Evolutionary conservation across 805 yeast genomes (phyloP).

Genomic region (Kuraishia ogatae): DNA sequence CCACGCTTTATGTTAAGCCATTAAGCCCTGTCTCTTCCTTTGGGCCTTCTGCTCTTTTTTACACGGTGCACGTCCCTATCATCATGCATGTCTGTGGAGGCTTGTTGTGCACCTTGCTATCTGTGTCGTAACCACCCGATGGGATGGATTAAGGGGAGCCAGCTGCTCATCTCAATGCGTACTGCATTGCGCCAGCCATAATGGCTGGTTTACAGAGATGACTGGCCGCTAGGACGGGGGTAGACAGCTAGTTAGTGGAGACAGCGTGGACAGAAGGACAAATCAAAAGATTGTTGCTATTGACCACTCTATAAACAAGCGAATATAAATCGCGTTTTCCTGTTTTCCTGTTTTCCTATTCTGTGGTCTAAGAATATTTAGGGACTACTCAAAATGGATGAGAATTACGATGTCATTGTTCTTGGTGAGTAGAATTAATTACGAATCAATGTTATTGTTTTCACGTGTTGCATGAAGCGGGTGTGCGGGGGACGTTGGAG

Average conservation of each 20-base stretch:
- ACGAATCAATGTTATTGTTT: background rate
- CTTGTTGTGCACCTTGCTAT: background rate
- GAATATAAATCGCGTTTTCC: background rate
- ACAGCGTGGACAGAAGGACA: too few relatives aligned
- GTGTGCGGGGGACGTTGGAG: too few relatives aligned
- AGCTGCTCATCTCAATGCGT: background rate
- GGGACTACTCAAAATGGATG: conserved; percentile 57
- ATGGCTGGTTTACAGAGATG: background rate
- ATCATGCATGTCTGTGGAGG: background rate
- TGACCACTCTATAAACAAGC: background rate
- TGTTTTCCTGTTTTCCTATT: too few relatives aligned
- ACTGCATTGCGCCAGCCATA: background rate
- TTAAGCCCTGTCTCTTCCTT: too few relatives aligned
- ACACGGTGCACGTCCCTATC: background rate
- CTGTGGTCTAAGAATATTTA: background rate
- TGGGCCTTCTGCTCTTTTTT: too few relatives aligned
- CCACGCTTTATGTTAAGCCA: too few relatives aligned
- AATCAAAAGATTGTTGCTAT: too few relatives aligned
- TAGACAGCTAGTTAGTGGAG: too few relatives aligned
- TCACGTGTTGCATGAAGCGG: too few relatives aligned
- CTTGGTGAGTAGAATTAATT: conserved; percentile 45
- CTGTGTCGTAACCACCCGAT: background rate
- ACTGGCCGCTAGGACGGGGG: background rate
- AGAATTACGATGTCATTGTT: conserved; percentile 93
- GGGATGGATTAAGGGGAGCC: background rate